Conservation (phyloP, 768 basidiomycete species). For the Daedalea quercina region DNA sequence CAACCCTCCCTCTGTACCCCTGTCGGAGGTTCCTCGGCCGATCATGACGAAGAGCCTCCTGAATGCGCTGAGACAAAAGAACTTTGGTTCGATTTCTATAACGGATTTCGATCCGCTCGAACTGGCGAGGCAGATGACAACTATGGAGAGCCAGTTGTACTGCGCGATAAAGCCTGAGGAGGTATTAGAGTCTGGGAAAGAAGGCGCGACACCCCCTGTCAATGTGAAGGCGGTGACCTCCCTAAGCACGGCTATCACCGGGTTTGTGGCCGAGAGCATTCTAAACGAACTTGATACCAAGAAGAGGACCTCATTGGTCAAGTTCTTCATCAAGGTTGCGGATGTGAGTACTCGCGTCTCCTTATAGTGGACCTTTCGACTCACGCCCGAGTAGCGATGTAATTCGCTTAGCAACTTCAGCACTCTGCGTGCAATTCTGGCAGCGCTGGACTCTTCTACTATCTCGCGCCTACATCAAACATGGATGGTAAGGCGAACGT, state of each 20-base stretch:
- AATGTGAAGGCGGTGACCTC: conserved; percentile 83
- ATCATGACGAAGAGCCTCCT: conserved; percentile 78
- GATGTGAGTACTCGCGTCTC: conserved; percentile 50
- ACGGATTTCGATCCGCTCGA: conserved; percentile 94
- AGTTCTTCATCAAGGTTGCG: conserved; percentile 91
- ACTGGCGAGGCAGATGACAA: conserved; percentile 87
- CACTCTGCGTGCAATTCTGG: conserved; percentile 86
- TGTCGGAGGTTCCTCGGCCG: conserved; percentile 78
- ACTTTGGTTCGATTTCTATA: conserved; percentile 54
- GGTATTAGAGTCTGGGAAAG: conserved; percentile 77
- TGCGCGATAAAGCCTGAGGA: conserved; percentile 85
- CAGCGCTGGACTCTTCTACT: conserved; percentile 92
- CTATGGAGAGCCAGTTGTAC: conserved; percentile 89
- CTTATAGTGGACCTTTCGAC: conserved; percentile 4
- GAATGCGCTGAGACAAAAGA: conserved; percentile 56
- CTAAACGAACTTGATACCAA: conserved; percentile 86
- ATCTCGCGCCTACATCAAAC: conserved; percentile 90
- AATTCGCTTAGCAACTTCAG: conserved; percentile 82
- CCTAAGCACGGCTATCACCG: conserved; percentile 88
- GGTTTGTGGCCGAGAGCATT: conserved; percentile 94
- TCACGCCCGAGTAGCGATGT: conserved; percentile 59
- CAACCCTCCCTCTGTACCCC: conserved; percentile 45
- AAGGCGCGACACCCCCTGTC: conserved; percentile 47
- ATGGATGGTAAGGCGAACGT: conserved; percentile 67
- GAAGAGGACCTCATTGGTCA: conserved; percentile 70